phyloP scores from a whole-genome alignment of 2,329 filamentous ascomycete species.

The Gnomoniopsis sp. region DNA sequence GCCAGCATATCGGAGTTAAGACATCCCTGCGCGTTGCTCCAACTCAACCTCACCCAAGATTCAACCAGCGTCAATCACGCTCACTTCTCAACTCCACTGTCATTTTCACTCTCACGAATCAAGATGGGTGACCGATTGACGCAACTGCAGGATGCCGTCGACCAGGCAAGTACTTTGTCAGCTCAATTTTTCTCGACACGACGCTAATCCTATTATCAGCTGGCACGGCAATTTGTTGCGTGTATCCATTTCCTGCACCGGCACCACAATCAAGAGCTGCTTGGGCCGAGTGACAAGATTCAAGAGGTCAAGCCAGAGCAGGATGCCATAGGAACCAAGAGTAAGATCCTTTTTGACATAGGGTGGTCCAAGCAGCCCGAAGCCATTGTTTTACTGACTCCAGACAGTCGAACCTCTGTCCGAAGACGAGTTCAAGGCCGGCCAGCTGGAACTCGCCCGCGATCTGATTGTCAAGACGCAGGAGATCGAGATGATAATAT shows the following conservation, averaged over 20 bases:
- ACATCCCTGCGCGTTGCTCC: neutral
- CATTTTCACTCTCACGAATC: slow-evolving; percentile 13
- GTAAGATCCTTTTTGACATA: too few relatives aligned
- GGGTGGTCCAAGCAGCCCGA: neutral
- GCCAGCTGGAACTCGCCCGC: slow-evolving; percentile 69
- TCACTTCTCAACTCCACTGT: neutral
- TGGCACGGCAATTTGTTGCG: slow-evolving; percentile 66
- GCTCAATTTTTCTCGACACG: neutral
- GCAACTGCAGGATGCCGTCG: slow-evolving; percentile 80
- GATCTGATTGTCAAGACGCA: slow-evolving; percentile 79
- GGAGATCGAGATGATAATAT: slow-evolving; percentile 76
- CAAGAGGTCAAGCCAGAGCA: slow-evolving; percentile 55
- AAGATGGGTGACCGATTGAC: slow-evolving; percentile 73
- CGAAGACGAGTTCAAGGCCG: slow-evolving; percentile 61
- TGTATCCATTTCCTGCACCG: slow-evolving; percentile 63
- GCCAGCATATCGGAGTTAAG: slow-evolving; percentile 4
- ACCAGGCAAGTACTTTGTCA: slow-evolving; percentile 57
- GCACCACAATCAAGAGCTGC: slow-evolving; percentile 63
- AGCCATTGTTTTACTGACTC: slow-evolving; percentile 7
- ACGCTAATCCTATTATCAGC: slow-evolving; percentile 36
- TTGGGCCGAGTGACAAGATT: slow-evolving; percentile 56
- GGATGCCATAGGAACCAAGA: slow-evolving; percentile 47
- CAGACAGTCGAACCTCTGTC: slow-evolving; percentile 56
- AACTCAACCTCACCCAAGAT: neutral
- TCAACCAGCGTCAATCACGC: neutral